These are phyloP conservation scores for Laetiporus sulphureus DNA, from an alignment of 1,284 basidiomycete species.

Conservation along the genomic window DNA sequence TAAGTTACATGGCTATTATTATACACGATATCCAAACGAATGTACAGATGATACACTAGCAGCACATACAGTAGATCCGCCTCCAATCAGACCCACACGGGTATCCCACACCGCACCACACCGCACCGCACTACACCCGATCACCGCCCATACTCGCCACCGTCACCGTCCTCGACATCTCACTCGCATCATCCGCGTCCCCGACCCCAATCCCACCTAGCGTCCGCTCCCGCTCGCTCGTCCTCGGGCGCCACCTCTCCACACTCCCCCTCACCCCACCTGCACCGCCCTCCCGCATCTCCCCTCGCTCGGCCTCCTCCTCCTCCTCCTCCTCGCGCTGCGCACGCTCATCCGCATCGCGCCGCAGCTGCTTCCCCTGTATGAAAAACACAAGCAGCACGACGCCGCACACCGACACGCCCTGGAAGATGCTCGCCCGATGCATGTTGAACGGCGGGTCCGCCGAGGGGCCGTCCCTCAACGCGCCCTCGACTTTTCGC, in stretches of 20 bases:
- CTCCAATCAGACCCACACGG: no score
- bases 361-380: slow-evolving; percentile 51
- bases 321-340: not conserved
- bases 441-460: slow-evolving; percentile 67
- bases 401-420: slow-evolving; percentile 34
- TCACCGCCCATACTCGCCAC: no score
- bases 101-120: no score
- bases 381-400: slow-evolving; percentile 39
- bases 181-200: not conserved
- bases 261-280: not conserved
- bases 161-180: not conserved
- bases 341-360: slow-evolving; percentile 44
- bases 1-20: no score
- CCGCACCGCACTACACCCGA: no score
- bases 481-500: slow-evolving; percentile 49
- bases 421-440: slow-evolving; percentile 57
- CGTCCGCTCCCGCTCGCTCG: not conserved
- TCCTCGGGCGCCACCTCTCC: not conserved
- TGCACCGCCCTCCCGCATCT: not conserved
- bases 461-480: slow-evolving; percentile 52
- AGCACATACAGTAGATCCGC: not conserved
- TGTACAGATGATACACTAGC: not conserved
- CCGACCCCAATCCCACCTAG: not conserved
- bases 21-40: no score
- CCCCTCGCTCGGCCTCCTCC: not conserved